These are phyloP conservation scores for Spathaspora passalidarum DNA, from an alignment of 805 yeast genomes.

Conservation along the genomic window DNA sequence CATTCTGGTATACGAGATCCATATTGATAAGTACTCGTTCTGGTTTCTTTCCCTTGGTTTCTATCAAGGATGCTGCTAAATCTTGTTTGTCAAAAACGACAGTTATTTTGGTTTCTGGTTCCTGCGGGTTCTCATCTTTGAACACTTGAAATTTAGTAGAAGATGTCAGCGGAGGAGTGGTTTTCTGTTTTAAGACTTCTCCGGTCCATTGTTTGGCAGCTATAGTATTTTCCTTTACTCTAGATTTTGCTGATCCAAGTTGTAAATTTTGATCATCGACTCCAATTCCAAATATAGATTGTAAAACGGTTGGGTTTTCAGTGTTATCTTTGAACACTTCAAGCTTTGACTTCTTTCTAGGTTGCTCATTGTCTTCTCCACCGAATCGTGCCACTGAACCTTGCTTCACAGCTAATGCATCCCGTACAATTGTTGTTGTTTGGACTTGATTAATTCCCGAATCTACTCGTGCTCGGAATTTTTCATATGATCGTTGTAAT, in stretches of 20 bases:
- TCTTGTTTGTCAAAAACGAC: conserved; percentile 6
- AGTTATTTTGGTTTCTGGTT: conserved; percentile 4
- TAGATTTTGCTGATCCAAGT: conserved; percentile 45
- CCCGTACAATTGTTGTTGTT: conserved; percentile 2
- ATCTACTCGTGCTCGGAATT: conserved; percentile 41
- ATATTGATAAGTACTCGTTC: conserved; percentile 62
- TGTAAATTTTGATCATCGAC: conserved; percentile 37
- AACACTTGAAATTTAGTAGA: conserved; percentile 29
- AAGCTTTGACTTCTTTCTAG: conserved; percentile 28
- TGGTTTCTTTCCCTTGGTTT: conserved; percentile 54
- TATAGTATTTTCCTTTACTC: conserved; percentile 63
- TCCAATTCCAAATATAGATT: conserved; percentile 20
- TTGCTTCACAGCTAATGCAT: conserved; percentile 33
- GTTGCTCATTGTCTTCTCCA: conserved; percentile 4
- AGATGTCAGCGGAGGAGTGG: conserved; percentile 10
- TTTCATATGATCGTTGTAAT: conserved; percentile 32
- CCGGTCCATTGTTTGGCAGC: conserved; percentile 63
- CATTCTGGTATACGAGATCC: conserved; percentile 48
- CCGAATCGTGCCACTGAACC: conserved; percentile 1
- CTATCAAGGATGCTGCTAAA: conserved; percentile 22
- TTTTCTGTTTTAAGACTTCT: conserved; percentile 49
- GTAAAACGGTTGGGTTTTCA: conserved; percentile 14
- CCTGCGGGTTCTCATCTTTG: conserved; percentile 15
- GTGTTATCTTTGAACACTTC: conserved; percentile 38
- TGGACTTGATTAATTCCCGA: not conserved